Base-by-base conservation (phyloP, 441 rosid species). In the Capsella rubella region DNA sequence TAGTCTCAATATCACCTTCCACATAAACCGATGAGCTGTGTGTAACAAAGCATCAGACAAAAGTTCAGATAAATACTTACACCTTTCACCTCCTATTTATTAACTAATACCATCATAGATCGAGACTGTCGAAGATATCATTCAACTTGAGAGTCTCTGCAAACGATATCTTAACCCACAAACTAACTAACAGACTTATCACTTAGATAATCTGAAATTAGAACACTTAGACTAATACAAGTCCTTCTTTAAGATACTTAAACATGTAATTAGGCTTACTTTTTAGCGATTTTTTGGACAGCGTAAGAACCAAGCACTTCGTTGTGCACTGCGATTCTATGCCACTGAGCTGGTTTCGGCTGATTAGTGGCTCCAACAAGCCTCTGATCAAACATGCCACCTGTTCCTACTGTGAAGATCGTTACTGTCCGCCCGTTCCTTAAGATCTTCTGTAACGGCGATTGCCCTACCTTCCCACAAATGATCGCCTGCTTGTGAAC, bases 301-400 rank as follows among this genome's bases (percentile, higher is more conserved):
- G 97, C 90, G 75, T 89, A 93, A 75, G 87, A 82, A 64, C 94
- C 97, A 50, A 95, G 88, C 8, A 54, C 6, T 18, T 84, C 91
- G 74, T 91, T 91, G 65, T 95, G 99, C 77, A 95, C 95, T 39
- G 90, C 97, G 74, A 93, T 83, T 78, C 99, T 87, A 83, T 93
- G 99, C 98, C 99, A 93, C 70, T 93, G 99, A 73, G 87, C 93
- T 76, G 97, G 97, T 78, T 81, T 89, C 2, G 97, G 94, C 73
- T 83, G 69, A 78, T 86, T 84, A 25, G 59, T 84, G 6, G 80
- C 74, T 57, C 84, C 82, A 12, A 74, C 51, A 69, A 79, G 78
- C 81, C 98, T 91, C 77, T 91, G 98, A 83, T 93, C 99, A 85
- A 80, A 85, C 91, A 95, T 78, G 16, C 98, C 99, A 0, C 96